Percentiles rank a stretch among this genome's conserved stretches.
Conservation (phyloP, 2,329 filamentous ascomycete species). For the Xylaria sp. region DNA sequence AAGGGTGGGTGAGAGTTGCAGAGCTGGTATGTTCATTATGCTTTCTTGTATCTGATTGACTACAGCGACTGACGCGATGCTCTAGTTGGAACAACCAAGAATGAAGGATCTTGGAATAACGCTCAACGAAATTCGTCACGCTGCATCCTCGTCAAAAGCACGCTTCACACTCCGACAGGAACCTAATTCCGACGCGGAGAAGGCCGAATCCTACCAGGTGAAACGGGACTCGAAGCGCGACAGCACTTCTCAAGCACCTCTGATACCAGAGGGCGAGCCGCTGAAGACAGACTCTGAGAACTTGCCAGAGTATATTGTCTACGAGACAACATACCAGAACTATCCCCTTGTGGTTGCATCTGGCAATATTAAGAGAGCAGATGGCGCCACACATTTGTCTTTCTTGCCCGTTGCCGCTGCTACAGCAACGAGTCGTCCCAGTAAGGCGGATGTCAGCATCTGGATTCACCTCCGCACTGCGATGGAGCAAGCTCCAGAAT, state of each 20-base stretch:
- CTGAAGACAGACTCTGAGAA: constrained; percentile 49
- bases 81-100: constrained; percentile 52
- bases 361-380: constrained; percentile 55
- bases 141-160: constrained; percentile 53
- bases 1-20: constrained; percentile 56
- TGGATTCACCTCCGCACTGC: constrained; percentile 54
- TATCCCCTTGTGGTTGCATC: constrained; percentile 57
- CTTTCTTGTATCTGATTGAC: neutral
- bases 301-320: constrained; percentile 56
- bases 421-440: constrained; percentile 46
- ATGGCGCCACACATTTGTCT: constrained; percentile 51
- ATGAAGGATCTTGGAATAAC: constrained; percentile 52
- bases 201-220: constrained; percentile 52
- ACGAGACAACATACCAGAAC: constrained; percentile 58
- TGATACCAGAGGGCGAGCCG: constrained; percentile 49
- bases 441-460: constrained; percentile 56
- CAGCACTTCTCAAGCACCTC: constrained; percentile 39
- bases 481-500: constrained; percentile 49
- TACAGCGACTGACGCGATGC: constrained; percentile 20
- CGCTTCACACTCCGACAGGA: constrained; percentile 51
- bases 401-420: constrained; percentile 50
- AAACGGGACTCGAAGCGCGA: constrained; percentile 49
- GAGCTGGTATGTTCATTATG: constrained; percentile 52
- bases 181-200: constrained; percentile 41
- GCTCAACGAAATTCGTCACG: constrained; percentile 52